phyloP scores from a whole-genome alignment of 306 rosid genomes.

The Neltuma alba region DNA sequence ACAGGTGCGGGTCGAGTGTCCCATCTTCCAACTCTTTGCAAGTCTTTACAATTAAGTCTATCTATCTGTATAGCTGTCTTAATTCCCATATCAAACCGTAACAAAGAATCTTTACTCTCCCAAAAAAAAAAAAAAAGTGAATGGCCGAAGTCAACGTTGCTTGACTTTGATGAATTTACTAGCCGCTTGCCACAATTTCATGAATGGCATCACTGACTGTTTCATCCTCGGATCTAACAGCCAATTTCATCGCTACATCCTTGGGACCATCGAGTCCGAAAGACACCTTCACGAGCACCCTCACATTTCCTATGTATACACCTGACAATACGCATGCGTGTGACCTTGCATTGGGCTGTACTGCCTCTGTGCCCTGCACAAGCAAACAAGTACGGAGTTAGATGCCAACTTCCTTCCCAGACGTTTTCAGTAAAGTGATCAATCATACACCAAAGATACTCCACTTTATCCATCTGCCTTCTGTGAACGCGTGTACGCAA shows the following conservation, averaged over 20 bases:
- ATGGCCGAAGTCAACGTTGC: constrained; percentile 36
- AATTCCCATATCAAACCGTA: constrained; percentile 36
- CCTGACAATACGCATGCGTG: constrained; percentile 85
- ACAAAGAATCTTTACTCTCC: constrained; percentile 17
- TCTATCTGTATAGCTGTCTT: constrained; percentile 41
- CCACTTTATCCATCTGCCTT: not conserved
- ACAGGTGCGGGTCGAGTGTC: constrained; percentile 28
- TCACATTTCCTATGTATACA: constrained; percentile 78
- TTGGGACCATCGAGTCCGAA: constrained; percentile 89
- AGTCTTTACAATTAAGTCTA: constrained; percentile 47
- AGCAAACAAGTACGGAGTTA: constrained; percentile 13
- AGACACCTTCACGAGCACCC: constrained; percentile 82
- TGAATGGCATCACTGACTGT: constrained; percentile 82
- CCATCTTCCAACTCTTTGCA: constrained; percentile 33
- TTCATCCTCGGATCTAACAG: constrained; percentile 83
- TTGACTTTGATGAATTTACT: constrained; percentile 35
- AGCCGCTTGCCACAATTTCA: constrained; percentile 92
- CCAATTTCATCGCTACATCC: constrained; percentile 94
- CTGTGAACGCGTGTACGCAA: not conserved
- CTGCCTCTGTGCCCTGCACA: constrained; percentile 89
- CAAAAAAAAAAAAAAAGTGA: constrained; percentile 40
- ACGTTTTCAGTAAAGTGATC: not conserved
- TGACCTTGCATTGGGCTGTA: constrained; percentile 90
- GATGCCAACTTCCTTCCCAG: constrained; percentile 28
- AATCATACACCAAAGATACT: not conserved